Base-by-base conservation (phyloP, 306 rosid genomes). In the Cucurbita moschata region DNA sequence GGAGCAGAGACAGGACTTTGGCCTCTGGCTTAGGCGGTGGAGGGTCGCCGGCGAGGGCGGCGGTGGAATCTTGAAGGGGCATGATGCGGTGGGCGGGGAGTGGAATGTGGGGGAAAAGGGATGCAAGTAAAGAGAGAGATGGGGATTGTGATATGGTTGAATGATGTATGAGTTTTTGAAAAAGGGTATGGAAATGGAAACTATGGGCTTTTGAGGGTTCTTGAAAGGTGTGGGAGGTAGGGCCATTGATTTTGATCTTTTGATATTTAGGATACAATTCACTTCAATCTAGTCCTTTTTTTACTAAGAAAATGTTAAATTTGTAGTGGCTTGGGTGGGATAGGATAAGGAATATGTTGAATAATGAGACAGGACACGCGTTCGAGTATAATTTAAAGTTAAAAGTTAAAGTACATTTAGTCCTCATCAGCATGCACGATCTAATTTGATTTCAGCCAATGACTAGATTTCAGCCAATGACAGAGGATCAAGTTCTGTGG, bases 1-100 rank as follows among this genome's bases (percentile, higher is more conserved):
- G 94, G 80, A 90, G 80, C 10, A 87, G 74, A 55, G 95, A 87
- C 0, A 94, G 88, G 60, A 90, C 55, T 46, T 65, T 85, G 0
- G 88, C 84, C 49, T 80, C 84, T 6, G 92, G 85, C 72, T 90
- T 89, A 1, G 92, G 92, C 8, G 71, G 71, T 1, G 77, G 76
- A 0, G 74, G 73, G 13, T 71, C 56, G 42, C 79, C 63, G 69
- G 66, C 59, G 58, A 61, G 80, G 11, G 1, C 12, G 55, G 16
- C 30, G 75, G 10, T 60, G 57, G 56, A 76, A 68, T 10, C 46
- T 52, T 56, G 70, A 58, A 44, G 14, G 5, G 77, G 46, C 77
- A 73, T 49, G 4, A 4, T 4, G 53, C 2, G 53, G 53, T 49
- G 53, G 44, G 44, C 1, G 44, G 44, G 6, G 44, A 40, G 44